Conservation (phyloP, 495 filamentous ascomycete species). For the Aspergillus bridgeri region DNA sequence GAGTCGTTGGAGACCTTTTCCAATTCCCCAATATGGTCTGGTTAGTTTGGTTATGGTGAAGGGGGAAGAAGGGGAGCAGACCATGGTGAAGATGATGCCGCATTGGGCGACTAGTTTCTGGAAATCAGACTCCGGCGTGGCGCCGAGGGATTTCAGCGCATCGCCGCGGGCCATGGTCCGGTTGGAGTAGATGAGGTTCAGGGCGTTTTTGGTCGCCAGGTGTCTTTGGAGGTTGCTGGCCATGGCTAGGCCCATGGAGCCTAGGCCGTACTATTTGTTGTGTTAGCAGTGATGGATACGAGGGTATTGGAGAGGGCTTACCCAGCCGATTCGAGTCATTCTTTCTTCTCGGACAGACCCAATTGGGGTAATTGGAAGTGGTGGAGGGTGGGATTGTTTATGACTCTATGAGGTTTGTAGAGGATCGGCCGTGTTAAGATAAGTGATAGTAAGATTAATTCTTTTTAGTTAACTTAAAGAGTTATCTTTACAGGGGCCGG, state of each 20-base stretch:
- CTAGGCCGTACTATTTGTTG: conserved; percentile 40
- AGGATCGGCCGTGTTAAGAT: conserved; percentile 5
- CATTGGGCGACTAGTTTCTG: conserved; percentile 33
- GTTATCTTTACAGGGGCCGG: too few relatives aligned
- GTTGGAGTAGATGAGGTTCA: conserved; percentile 41
- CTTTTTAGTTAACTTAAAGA: too few relatives aligned
- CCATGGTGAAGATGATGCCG: conserved; percentile 49
- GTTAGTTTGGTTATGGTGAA: too few relatives aligned
- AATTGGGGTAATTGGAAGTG: background rate
- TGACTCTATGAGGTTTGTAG: background rate
- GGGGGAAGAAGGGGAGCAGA: conserved; percentile 11
- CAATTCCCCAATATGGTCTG: too few relatives aligned
- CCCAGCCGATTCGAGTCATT: conserved; percentile 44
- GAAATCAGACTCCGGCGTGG: conserved; percentile 32
- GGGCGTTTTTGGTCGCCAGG: conserved; percentile 34
- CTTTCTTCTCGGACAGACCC: conserved; percentile 5
- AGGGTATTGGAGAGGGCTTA: conserved; percentile 3
- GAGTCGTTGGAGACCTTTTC: conserved; percentile 42
- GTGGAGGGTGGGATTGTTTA: background rate
- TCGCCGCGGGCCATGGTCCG: conserved; percentile 43
- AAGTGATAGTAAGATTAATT: too few relatives aligned
- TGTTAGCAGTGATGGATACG: conserved; percentile 6
- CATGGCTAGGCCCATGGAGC: conserved; percentile 51
- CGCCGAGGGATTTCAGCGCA: conserved; percentile 34
- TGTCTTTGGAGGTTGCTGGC: conserved; percentile 46